phyloP scores from a whole-genome alignment of 2,329 filamentous ascomycete species.

The Fusarium robinianum region DNA sequence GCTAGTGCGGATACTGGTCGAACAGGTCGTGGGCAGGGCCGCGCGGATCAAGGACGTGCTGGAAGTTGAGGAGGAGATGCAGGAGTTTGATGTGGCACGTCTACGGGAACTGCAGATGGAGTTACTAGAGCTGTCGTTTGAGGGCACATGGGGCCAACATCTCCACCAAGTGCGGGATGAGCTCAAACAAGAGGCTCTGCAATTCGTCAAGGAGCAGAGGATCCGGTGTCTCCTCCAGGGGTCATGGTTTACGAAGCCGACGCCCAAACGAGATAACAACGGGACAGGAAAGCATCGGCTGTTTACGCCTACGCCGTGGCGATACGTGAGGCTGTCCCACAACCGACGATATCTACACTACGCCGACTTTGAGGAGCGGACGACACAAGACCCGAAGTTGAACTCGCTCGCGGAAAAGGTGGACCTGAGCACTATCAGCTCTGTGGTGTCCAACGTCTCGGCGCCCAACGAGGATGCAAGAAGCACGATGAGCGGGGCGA shows the following conservation, averaged over 20 bases:
- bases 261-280: constrained; percentile 45
- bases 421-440: constrained; percentile 85
- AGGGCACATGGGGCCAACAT: constrained; percentile 92
- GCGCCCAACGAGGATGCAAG: constrained; percentile 59
- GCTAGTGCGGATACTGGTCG: constrained; percentile 84
- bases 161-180: constrained; percentile 89
- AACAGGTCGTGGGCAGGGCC: constrained; percentile 85
- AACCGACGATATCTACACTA: constrained; percentile 91
- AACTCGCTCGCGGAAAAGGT: constrained; percentile 79
- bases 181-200: constrained; percentile 84
- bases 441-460: constrained; percentile 91
- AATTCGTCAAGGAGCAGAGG: constrained; percentile 97
- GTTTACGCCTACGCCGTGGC: constrained; percentile 66
- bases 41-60: constrained; percentile 79
- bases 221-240: constrained; percentile 87
- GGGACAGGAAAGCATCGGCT: constrained; percentile 43
- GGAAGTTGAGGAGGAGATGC: constrained; percentile 87
- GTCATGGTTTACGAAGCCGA: constrained; percentile 75
- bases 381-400: constrained; percentile 68
- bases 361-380: constrained; percentile 75
- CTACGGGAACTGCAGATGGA: constrained; percentile 92
- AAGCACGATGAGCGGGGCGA: constrained; percentile 50
- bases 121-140: constrained; percentile 85
- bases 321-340: constrained; percentile 86
- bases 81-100: constrained; percentile 77